Evolutionary conservation across 2,329 filamentous ascomycete species (phyloP).

Genomic region (Penicillium sp.): DNA sequence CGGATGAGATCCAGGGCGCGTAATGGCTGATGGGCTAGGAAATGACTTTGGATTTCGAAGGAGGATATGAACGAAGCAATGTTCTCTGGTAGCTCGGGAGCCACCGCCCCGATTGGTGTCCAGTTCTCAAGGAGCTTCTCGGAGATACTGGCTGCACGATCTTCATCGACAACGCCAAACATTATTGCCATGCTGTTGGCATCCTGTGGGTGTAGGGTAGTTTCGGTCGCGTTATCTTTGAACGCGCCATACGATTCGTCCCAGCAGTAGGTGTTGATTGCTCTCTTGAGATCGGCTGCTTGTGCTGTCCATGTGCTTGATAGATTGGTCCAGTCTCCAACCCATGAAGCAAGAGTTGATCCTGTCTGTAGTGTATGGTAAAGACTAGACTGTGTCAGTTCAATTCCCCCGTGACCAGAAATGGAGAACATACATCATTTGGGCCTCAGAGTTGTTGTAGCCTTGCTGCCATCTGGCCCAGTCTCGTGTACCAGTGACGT

Average conservation of each 20-base stretch:
- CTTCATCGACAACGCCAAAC: slow-evolving; percentile 46
- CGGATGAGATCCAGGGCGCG: slow-evolving; percentile 60
- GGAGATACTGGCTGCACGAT: slow-evolving; percentile 45
- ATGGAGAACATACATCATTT: slow-evolving; percentile 46
- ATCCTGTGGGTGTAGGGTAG: slow-evolving; percentile 60
- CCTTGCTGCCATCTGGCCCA: slow-evolving; percentile 55
- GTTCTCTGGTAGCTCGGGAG: slow-evolving; percentile 59
- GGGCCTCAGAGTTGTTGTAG: slow-evolving; percentile 54
- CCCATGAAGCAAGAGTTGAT: slow-evolving; percentile 52
- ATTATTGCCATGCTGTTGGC: slow-evolving; percentile 59
- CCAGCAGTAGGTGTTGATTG: slow-evolving; percentile 54
- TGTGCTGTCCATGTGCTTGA: slow-evolving; percentile 42
- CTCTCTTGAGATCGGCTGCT: slow-evolving; percentile 41
- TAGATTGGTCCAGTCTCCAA: slow-evolving; percentile 44
- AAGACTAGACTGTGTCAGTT: slow-evolving; percentile 30
- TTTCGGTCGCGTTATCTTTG: slow-evolving; percentile 54
- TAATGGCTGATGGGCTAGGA: slow-evolving; percentile 48
- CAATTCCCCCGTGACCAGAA: neutral
- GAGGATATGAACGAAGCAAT: slow-evolving; percentile 61
- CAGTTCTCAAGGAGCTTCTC: slow-evolving; percentile 53
- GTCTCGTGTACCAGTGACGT: slow-evolving; percentile 53
- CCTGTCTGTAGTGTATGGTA: slow-evolving; percentile 58
- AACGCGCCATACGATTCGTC: slow-evolving; percentile 53
- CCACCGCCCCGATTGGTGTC: slow-evolving; percentile 57
- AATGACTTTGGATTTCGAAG: slow-evolving; percentile 61